A percentile compares a stretch with the other conserved stretches of the same genome.
Conservation (phyloP, 176 grass and related monocot species). For the Oryza punctata region DNA sequence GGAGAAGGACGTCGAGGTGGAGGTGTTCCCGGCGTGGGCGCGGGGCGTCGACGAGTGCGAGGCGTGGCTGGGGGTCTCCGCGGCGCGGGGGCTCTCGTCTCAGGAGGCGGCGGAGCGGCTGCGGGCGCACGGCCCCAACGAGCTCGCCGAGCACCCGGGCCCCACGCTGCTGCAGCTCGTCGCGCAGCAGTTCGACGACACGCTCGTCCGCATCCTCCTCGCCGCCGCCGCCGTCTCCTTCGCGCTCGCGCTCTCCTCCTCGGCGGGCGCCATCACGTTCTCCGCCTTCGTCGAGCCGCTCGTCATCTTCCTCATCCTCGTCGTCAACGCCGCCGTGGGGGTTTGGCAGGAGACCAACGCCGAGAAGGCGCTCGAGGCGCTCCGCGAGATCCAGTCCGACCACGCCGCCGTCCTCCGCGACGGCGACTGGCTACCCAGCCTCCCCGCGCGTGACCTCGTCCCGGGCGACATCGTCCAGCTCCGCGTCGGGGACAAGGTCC, state of each 20-base stretch:
- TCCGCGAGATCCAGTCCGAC: constrained; percentile 87
- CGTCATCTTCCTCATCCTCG: constrained; percentile 95
- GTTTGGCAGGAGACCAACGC: constrained; percentile 98
- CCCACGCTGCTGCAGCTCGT: constrained; percentile 70
- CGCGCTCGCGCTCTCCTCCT: constrained; percentile 66
- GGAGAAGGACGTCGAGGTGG: not conserved
- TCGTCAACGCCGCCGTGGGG: constrained; percentile 83
- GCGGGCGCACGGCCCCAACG: constrained; percentile 49
- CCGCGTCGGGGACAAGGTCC: constrained; percentile 82
- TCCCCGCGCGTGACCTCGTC: constrained; percentile 71
- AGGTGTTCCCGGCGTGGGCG: constrained; percentile 81
- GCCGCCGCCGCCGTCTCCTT: constrained; percentile 86
- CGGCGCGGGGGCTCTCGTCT: constrained; percentile 38
- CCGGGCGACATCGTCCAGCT: constrained; percentile 80
- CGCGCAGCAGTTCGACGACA: constrained; percentile 80
- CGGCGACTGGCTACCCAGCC: constrained; percentile 45
- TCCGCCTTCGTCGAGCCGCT: constrained; percentile 92
- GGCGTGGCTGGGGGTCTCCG: constrained; percentile 15
- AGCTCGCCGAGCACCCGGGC: constrained; percentile 79
- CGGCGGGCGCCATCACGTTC: constrained; percentile 39
- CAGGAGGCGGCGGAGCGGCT: constrained; percentile 49
- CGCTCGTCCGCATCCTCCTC: constrained; percentile 84
- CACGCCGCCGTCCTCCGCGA: constrained; percentile 69
- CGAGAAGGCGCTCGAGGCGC: constrained; percentile 78
- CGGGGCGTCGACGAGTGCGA: constrained; percentile 63